These are phyloP conservation scores for Diophrys appendiculata DNA, from an alignment of 73 alveolate genomes.

Conservation along the genomic window DNA sequence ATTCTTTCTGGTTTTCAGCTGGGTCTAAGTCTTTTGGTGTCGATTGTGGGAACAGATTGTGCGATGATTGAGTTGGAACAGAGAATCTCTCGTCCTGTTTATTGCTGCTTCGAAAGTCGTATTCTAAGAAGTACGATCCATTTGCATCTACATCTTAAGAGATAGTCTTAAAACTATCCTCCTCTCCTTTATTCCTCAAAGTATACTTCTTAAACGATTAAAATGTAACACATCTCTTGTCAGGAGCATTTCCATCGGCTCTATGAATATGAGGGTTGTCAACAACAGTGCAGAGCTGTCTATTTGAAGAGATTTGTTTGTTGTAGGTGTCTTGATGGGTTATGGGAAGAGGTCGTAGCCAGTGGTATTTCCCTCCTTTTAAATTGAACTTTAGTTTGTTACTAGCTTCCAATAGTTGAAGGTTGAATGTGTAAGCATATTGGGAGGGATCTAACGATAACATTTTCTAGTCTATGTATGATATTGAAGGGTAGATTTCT, in stretches of 20 bases:
- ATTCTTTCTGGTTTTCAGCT: too few species aligned
- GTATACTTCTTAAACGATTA: too few species aligned
- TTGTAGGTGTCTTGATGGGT: not conserved
- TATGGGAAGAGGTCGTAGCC: conserved; percentile 29
- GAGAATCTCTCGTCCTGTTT: not conserved
- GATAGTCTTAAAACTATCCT: not conserved
- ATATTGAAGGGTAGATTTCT: not conserved
- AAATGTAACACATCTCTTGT: too few species aligned
- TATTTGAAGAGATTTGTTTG: not conserved
- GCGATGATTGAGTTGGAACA: too few species aligned
- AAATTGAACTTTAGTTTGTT: not conserved
- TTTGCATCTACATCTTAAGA: not conserved
- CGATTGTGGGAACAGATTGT: too few species aligned
- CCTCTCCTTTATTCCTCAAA: not conserved
- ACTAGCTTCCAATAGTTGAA: not conserved
- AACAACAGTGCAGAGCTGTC: not conserved
- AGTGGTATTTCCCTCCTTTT: conserved; percentile 5
- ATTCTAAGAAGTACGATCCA: conserved; percentile 1
- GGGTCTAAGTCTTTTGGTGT: too few species aligned
- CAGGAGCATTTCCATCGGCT: too few species aligned
- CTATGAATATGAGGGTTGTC: not conserved
- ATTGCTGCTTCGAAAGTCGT: not conserved
- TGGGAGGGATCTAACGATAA: not conserved
- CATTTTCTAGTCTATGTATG: not conserved
- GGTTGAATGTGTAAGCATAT: conserved; percentile 2